Evolutionary conservation across 441 rosid species (phyloP).

Genomic region (Gossypium aridum): DNA sequence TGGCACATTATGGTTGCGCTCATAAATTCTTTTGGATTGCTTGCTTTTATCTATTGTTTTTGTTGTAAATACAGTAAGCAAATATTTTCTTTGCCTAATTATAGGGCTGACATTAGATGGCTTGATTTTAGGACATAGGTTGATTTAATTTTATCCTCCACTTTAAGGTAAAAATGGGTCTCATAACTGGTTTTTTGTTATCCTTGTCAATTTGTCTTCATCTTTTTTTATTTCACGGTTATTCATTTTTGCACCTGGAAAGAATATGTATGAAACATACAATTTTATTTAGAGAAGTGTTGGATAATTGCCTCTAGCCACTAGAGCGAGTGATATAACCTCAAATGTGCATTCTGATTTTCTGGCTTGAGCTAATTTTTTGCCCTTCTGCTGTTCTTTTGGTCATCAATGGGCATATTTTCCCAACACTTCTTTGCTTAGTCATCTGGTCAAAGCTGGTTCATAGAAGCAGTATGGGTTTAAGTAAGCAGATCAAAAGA

Average conservation of each 20-base stretch:
- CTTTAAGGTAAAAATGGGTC: background rate
- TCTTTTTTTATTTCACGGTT: background rate
- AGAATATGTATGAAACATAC: background rate
- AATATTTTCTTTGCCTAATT: background rate
- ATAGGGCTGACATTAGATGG: background rate
- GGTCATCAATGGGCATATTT: background rate
- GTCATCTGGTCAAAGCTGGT: background rate
- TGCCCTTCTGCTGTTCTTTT: background rate
- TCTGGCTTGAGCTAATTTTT: background rate
- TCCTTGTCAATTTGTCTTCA: background rate
- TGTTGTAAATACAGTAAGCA: background rate
- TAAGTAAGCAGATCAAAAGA: conserved; percentile 1
- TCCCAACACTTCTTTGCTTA: background rate
- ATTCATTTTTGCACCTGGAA: background rate
- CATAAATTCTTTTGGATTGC: background rate
- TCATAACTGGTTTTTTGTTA: background rate
- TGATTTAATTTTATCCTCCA: background rate
- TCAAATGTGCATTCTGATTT: background rate
- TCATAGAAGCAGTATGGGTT: background rate
- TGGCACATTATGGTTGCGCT: background rate
- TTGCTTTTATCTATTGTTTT: background rate
- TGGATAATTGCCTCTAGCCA: background rate
- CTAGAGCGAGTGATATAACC: background rate
- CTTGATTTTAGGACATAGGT: background rate
- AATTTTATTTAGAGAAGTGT: background rate